These are phyloP conservation scores for Fusarium drepaniforme DNA, from an alignment of 2,329 filamentous ascomycete species.

Conservation along the genomic window DNA sequence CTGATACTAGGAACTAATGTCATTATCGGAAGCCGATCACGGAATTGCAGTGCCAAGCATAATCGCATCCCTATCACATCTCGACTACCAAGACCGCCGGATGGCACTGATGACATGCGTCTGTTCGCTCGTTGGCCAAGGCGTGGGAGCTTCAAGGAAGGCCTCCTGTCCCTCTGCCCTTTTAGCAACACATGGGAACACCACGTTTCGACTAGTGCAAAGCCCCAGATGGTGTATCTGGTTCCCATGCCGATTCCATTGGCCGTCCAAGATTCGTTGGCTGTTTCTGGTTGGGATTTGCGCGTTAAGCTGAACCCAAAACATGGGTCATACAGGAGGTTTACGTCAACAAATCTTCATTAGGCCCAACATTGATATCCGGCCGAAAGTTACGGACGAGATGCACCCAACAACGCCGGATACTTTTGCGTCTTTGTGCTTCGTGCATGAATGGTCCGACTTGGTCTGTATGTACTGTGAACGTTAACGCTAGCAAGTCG, in stretches of 20 bases:
- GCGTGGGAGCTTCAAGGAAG: neutral
- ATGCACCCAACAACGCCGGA: slow-evolving; percentile 18
- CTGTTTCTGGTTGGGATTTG: slow-evolving; percentile 17
- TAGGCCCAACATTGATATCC: slow-evolving; percentile 35
- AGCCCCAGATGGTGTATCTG: neutral
- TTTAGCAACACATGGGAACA: slow-evolving; percentile 15
- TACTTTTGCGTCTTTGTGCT: slow-evolving; percentile 1
- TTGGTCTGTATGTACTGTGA: neutral
- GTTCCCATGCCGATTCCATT: slow-evolving; percentile 1
- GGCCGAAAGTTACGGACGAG: slow-evolving; percentile 22
- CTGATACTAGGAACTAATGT: neutral
- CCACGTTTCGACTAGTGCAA: slow-evolving; percentile 32
- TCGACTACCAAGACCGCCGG: neutral
- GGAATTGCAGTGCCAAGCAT: neutral
- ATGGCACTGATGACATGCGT: slow-evolving; percentile 26
- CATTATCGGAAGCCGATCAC: slow-evolving; percentile 3
- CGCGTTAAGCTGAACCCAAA: slow-evolving; percentile 13
- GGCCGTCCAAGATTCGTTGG: slow-evolving; percentile 2
- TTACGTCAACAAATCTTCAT: slow-evolving; percentile 33
- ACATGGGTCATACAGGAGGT: slow-evolving; percentile 19
- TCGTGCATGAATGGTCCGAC: slow-evolving; percentile 5
- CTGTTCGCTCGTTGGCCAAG: slow-evolving; percentile 17
- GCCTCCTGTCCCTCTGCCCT: neutral
- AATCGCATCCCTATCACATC: neutral
- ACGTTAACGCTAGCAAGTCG: neutral